Conservation (phyloP, 192 early-diverging fungal species). For the Backusella circina region DNA sequence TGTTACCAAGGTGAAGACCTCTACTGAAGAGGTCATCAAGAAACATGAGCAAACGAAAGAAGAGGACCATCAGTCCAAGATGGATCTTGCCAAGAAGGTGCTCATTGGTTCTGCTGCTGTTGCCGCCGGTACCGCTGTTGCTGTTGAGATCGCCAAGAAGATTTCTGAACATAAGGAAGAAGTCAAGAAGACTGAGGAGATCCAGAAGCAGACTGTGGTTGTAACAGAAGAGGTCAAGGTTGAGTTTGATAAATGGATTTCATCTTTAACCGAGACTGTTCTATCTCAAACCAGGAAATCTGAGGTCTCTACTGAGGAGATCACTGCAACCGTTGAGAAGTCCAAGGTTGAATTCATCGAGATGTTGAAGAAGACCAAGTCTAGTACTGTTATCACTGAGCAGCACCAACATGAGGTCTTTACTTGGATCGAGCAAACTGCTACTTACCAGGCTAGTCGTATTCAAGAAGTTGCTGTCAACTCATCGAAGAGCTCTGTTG, state of each 20-base stretch:
- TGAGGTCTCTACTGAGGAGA: conserved; percentile 2
- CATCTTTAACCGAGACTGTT: background rate
- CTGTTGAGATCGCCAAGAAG: conserved; percentile 9
- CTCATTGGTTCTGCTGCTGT: conserved; percentile 10
- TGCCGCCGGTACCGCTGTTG: conserved; percentile 13
- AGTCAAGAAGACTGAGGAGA: background rate
- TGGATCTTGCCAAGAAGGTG: conserved; percentile 11
- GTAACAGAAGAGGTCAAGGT: conserved; percentile 7
- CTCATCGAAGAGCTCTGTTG: background rate
- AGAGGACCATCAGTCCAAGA: conserved; percentile 6
- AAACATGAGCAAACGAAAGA: conserved; percentile 4
- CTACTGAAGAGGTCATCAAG: background rate
- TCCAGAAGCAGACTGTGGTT: background rate
- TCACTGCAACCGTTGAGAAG: background rate
- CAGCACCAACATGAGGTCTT: conserved; percentile 6
- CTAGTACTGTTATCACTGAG: background rate
- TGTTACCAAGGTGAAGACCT: background rate
- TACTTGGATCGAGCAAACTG: conserved; percentile 17
- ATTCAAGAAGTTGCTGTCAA: conserved; percentile 10
- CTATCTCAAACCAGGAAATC: background rate
- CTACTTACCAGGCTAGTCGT: conserved; percentile 9
- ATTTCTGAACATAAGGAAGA: conserved; percentile 4
- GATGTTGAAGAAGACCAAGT: conserved; percentile 2
- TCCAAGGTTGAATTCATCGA: conserved; percentile 1
- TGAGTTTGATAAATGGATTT: conserved; percentile 9